Conservation (phyloP, 176 grass and related monocot species). For the Zizania latifolia region DNA sequence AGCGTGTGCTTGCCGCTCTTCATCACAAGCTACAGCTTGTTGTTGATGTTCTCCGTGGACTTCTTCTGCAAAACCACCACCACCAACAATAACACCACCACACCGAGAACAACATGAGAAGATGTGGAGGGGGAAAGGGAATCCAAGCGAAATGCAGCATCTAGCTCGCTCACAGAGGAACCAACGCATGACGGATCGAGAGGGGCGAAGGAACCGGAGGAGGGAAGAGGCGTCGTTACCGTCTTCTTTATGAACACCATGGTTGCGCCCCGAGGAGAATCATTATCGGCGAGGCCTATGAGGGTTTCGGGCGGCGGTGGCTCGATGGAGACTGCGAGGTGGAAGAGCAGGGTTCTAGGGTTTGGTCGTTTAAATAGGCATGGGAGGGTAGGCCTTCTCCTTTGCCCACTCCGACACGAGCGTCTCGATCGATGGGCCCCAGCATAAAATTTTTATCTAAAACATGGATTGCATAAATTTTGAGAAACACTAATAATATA, state of each 20-base stretch:
- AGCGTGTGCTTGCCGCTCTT: conserved; percentile 95
- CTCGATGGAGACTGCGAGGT: conserved; percentile 24
- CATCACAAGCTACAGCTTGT: conserved; percentile 86
- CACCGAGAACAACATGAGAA: not conserved
- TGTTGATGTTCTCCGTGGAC: conserved; percentile 90
- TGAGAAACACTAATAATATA: too few species aligned
- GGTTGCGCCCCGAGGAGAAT: conserved; percentile 25
- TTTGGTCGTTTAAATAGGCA: conserved; percentile 10
- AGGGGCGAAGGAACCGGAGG: too few species aligned
- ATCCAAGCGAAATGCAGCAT: not conserved
- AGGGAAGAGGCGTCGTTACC: conserved; percentile 18
- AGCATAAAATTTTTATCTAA: too few species aligned
- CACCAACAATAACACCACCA: not conserved
- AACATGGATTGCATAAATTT: too few species aligned
- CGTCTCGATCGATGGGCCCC: too few species aligned
- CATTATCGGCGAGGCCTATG: not conserved
- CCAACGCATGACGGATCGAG: not conserved
- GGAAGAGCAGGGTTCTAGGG: not conserved
- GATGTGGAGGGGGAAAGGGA: not conserved
- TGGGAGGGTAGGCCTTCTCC: not conserved
- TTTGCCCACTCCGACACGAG: not conserved
- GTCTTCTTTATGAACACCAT: conserved; percentile 79
- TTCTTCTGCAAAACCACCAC: conserved; percentile 53
- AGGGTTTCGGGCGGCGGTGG: conserved; percentile 16
- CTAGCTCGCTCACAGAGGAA: not conserved